Evolutionary conservation across 331 rosid species (phyloP), one percentile per base, ranked within the genome.

Genomic region (Quercus tomentella): DNA sequence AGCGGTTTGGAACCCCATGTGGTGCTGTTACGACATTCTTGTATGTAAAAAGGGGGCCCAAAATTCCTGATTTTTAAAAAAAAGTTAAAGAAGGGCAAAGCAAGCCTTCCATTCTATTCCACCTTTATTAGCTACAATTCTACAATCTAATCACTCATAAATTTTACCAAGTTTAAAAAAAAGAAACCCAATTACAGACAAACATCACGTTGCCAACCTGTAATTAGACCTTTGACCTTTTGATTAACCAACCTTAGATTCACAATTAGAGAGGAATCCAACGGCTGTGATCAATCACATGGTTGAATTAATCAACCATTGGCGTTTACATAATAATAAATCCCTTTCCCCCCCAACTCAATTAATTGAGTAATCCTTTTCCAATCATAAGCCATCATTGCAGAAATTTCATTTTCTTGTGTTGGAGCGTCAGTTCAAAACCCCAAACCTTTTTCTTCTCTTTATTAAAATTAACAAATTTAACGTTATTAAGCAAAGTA

Each of bases 391-490:
- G 84, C 67, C 90, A 80, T 80, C 87, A 58, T 84, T 84, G 60
- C 63, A 61, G 77, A 80, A 74, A 74, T 66, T 62, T 26, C 70
- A 70, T 74, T 87, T 79, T 87, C 79, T 70, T 10, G 76, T 82
- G 80, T 79, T 83, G 93, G 88, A 83, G 80, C 76, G 91, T 85
- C 84, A 76, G 73, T 72, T 82, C 80, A 37, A 49, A 73, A 68
- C 69, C 79, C 51, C n/a, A 26, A 30, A 65, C n/a, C 43, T 20
- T 10, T 65, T 67, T 33, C 16, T 14, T 12, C 45, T 37, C 10
- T 37, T 37, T 37, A 37, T 37, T 37, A 37, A 37, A 37, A 37
- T 7, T 2, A 37, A 8, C 54, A 49, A 49, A 49, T 49, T 12
- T 49, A 49, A 49, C 16, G 16, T 49, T 10, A 10, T 2, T 10